Base-by-base conservation (phyloP, 768 basidiomycete species). In the Mycena crocata region DNA sequence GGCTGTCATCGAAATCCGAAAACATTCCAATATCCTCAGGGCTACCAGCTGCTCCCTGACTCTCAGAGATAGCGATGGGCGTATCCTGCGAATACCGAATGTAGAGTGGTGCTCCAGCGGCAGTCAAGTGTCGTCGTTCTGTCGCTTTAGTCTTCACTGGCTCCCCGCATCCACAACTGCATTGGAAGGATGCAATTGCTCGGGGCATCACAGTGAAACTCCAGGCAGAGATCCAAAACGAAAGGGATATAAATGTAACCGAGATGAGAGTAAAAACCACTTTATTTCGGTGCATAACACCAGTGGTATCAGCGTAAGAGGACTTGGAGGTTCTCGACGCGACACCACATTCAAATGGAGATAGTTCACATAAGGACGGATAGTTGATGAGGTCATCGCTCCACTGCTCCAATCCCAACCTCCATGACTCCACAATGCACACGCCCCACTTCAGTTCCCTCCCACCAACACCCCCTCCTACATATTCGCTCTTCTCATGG, bases 141-240 rank as follows among this genome's bases (percentile, higher is more conserved):
- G 59, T 61, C 0, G 49, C 59, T 24, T 39, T 40, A n/a, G 26
- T 61, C 46, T 42, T 49, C 2, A 61, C 34, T 9, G 5, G 23
- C 26, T 49, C 39, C 4, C 59, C 59, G 28, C 59, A 61, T 19
- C 59, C 59, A 49, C 59, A 61, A 9, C 35, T 19, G 23, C 59
- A 61, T 1, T 14, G 17, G 21, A 61, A 61, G 1, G 35, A 24
- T 3, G 0, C 1, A n/a, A 50, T 49, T 42, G 46, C 49, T 13
- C 44, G 40, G 10, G 56, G 40, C 56, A 57, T 57, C 28, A 14
- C 5, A 12, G 2, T 10, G n/a, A n/a, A n/a, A n/a, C n/a, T n/a
- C n/a, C n/a, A n/a, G 42, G 44, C 15, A 42, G 31, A 17, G 56
- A 5, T 7, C 21, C 13, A 7, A 39, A 56, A 26, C 26, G 8